Base-by-base conservation (phyloP, 257 asterid genomes). In the Solanum bukasovii region DNA sequence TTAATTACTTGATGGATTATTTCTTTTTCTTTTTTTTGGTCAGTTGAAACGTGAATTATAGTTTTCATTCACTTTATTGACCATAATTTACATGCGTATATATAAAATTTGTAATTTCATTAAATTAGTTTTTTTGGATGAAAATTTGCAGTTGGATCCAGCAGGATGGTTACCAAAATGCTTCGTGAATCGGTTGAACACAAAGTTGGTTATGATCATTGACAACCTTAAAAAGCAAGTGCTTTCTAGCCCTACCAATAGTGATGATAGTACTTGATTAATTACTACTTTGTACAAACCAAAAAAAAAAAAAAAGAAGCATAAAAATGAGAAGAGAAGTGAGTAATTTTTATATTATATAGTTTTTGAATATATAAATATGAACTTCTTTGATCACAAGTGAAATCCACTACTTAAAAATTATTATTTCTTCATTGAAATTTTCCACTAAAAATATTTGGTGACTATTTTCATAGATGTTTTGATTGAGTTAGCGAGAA, bases 81-180 rank as follows among this genome's bases (percentile, higher is more conserved):
- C 0, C 6, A 3, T 59, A 61, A 27, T 61, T n/a, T 61, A 61
- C 1, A 1, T 2, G 4, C 2, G 10, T 23, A n/a, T 63, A 63
- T 63, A 63, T 63, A n/a, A 33, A 33, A 33, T 33, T 33, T 65
- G 16, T 65, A 65, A 65, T 65, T 65, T 65, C 14, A 65, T 56
- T n/a, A 65, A n/a, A 65, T 5, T 33, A 33, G 31, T 18, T 20
- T 84, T 42, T 40, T 25, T 61, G 88, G 34, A 87, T 63, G 40
- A 11, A 38, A 65, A 25, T 87, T 79, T 81, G 33, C 96, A 96
- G 99, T 89, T 95, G 95, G 99, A 96, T 91, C 99, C 99, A 35
- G 98, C 98, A 87, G 98, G 99, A 88, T 96, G 98, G 98, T 85
- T 96, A 89, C 99, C 98, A 56, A 96, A 94, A 90, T 95, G 94